These are phyloP conservation scores for Fusarium keratoplasticum DNA, from an alignment of 2,329 filamentous ascomycete species.

Conservation along the genomic window DNA sequence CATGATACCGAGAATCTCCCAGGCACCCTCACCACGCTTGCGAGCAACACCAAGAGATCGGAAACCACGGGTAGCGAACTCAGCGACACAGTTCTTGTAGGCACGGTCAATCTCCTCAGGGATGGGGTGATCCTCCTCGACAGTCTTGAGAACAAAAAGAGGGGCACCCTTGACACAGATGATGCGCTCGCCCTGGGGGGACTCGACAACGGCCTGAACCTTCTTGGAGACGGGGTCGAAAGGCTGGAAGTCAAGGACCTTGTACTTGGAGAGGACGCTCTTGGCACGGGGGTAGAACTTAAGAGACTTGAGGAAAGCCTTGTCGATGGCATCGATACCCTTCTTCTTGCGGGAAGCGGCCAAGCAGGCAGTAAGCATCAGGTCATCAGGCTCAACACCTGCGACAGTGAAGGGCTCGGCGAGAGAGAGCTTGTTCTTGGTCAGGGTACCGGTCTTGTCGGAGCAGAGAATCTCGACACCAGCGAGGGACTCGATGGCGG, in stretches of 20 bases:
- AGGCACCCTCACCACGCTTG: conserved; percentile 82
- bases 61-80: conserved; percentile 93
- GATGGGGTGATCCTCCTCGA: conserved; percentile 86
- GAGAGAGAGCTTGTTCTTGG: conserved; percentile 93
- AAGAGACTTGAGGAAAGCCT: conserved; percentile 90
- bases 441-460: conserved; percentile 93
- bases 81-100: conserved; percentile 93
- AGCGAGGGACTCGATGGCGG: conserved; percentile 90
- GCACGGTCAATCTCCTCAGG: conserved; percentile 80
- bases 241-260: conserved; percentile 84
- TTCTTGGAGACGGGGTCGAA: conserved; percentile 97
- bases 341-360: conserved; percentile 95
- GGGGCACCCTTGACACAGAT: conserved; percentile 93
- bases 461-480: conserved; percentile 95
- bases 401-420: conserved; percentile 85
- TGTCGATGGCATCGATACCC: conserved; percentile 94
- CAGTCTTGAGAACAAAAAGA: conserved; percentile 86
- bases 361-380: conserved; percentile 92
- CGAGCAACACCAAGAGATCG: conserved; percentile 93
- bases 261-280: conserved; percentile 83
- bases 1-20: conserved; percentile 96
- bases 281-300: conserved; percentile 87
- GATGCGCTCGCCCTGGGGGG: conserved; percentile 84
- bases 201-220: conserved; percentile 85
- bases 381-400: conserved; percentile 86